These are phyloP conservation scores for Malus hybrid DNA, from an alignment of 331 rosid genomes.

Conservation along the genomic window DNA sequence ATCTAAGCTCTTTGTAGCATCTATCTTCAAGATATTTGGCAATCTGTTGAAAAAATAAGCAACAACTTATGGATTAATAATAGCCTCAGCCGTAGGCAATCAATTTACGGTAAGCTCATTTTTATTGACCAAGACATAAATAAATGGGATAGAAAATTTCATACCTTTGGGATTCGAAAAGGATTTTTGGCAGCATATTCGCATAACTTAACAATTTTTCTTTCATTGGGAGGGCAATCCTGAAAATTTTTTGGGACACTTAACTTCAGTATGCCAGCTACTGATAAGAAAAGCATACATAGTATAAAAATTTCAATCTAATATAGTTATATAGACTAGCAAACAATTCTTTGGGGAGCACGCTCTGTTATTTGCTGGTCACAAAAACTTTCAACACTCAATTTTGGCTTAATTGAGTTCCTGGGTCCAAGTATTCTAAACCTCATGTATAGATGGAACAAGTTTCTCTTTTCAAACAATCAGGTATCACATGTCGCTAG, in stretches of 20 bases:
- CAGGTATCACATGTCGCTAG: not conserved
- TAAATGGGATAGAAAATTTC: constrained; percentile 3
- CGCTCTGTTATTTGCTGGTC: not conserved
- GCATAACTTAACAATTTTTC: constrained; percentile 82
- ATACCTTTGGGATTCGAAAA: constrained; percentile 86
- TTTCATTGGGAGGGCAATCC: constrained; percentile 78
- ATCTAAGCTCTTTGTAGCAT: constrained; percentile 76
- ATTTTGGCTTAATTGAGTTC: not conserved
- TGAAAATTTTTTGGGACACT: constrained; percentile 24
- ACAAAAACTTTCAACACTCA: not conserved
- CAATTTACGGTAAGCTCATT: not conserved
- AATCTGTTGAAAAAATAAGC: constrained; percentile 40
- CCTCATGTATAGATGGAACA: not conserved
- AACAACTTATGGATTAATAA: not conserved
- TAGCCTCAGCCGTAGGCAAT: constrained; percentile 14
- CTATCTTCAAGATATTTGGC: constrained; percentile 93
- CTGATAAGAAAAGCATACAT: not conserved
- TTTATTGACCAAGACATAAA: not conserved
- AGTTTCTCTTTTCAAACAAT: not conserved
- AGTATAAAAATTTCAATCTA: not conserved
- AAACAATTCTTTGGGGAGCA: constrained; percentile 1
- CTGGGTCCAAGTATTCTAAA: not conserved
- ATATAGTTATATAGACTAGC: not conserved
- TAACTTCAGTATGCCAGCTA: constrained; percentile 9
- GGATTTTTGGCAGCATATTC: constrained; percentile 94